These are phyloP conservation scores for Kazachstania viticola DNA, from an alignment of 805 yeast species.

Conservation along the genomic window DNA sequence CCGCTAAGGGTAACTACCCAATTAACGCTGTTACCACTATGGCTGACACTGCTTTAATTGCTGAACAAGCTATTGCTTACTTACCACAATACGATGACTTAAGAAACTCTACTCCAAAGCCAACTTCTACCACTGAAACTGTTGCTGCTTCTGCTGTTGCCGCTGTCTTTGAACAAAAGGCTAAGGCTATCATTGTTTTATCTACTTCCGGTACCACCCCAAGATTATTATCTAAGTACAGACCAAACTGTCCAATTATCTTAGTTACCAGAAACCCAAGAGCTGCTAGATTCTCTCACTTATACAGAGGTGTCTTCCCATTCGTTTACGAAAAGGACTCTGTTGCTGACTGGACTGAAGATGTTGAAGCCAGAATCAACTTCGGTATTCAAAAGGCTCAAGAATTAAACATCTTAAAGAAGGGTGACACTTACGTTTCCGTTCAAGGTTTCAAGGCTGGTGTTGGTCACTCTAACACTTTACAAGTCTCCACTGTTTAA, in stretches of 20 bases:
- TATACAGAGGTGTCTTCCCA: slow-evolving; percentile 98
- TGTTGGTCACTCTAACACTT: slow-evolving; percentile 96
- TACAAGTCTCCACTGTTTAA: slow-evolving; percentile 79
- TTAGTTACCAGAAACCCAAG: slow-evolving; percentile 94
- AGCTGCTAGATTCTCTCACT: slow-evolving; percentile 91
- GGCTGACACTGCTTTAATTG: slow-evolving; percentile 94
- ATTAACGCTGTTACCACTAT: slow-evolving; percentile 94
- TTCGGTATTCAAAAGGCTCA: slow-evolving; percentile 88
- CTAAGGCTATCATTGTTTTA: slow-evolving; percentile 92
- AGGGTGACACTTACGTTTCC: slow-evolving; percentile 85
- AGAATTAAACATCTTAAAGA: slow-evolving; percentile 70
- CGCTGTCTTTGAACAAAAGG: slow-evolving; percentile 91
- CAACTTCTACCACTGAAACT: slow-evolving; percentile 90
- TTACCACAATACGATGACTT: slow-evolving; percentile 74
- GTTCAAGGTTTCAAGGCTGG: slow-evolving; percentile 99
- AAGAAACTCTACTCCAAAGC: slow-evolving; percentile 73
- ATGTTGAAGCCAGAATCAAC: slow-evolving; percentile 88
- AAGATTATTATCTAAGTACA: slow-evolving; percentile 92
- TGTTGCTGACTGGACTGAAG: slow-evolving; percentile 81
- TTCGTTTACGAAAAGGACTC: slow-evolving; percentile 60
- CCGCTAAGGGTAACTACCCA: slow-evolving; percentile 99
- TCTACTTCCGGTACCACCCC: slow-evolving; percentile 94
- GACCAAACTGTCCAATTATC: slow-evolving; percentile 94
- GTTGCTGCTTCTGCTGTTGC: slow-evolving; percentile 95
- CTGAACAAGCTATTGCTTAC: slow-evolving; percentile 95